Conservation (phyloP, 1,284 basidiomycete genomes). For the Xanthoconium separans region DNA sequence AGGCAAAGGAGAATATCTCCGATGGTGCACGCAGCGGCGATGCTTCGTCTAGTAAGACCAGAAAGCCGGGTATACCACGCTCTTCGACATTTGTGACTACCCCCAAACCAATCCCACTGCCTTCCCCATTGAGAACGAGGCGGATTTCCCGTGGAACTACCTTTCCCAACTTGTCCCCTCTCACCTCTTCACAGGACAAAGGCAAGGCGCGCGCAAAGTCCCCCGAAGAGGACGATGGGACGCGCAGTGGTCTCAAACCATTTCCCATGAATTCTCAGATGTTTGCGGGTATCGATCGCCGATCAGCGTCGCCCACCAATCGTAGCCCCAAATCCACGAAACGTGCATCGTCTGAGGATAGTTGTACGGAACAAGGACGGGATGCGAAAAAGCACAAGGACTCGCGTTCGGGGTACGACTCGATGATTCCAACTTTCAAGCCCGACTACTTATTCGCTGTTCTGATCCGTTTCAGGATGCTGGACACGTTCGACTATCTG, state of each 20-base stretch:
- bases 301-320: conserved; percentile 19
- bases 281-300: conserved; percentile 36
- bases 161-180: conserved; percentile 29
- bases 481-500: conserved; percentile 14
- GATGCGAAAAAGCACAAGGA: conserved; percentile 37
- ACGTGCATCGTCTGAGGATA: conserved; percentile 37
- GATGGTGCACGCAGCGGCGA: conserved; percentile 19
- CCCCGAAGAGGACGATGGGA: conserved; percentile 9
- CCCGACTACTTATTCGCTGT: background rate
- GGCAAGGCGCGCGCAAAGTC: conserved; percentile 15
- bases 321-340: conserved; percentile 32
- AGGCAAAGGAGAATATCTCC: conserved; percentile 25
- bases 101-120: conserved; percentile 17
- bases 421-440: background rate
- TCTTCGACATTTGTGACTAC: background rate
- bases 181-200: conserved; percentile 18
- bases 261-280: conserved; percentile 54
- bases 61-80: conserved; percentile 15
- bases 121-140: conserved; percentile 22
- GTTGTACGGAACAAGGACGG: conserved; percentile 30
- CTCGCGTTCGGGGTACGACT: conserved; percentile 25
- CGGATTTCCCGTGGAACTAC: conserved; percentile 10
- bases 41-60: conserved; percentile 10
- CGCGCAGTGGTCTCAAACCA: conserved; percentile 30
- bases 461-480: conserved; percentile 6